Evolutionary conservation across 768 basidiomycete genomes (phyloP), one percentile per base, ranked within the genome.

Genomic region (Phanerochaete sordida): DNA sequence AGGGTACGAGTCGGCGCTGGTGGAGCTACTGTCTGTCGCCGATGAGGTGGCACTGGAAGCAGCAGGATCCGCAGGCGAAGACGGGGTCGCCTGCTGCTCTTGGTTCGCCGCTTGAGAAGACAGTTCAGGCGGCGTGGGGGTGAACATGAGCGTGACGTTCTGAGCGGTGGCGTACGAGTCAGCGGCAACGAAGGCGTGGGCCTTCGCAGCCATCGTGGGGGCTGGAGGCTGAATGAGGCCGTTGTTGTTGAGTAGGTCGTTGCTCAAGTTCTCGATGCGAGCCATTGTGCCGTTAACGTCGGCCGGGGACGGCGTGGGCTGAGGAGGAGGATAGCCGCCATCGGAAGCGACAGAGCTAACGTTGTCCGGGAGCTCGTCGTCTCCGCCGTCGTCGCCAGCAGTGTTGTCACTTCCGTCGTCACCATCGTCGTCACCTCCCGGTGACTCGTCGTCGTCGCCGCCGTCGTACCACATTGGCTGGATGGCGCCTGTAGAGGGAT

Each of bases 61-160:
- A 4, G 11, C 19, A 35, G 52, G n/a, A 33, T 48, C 7, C 15
- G 26, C 12, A 15, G 55, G 23, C n/a, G 50, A 50, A 24, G 58
- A 44, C 21, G 52, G n/a, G n/a, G 16, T 44, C 1, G 54, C 54
- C 26, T 33, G 26, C 9, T 44, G 47, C 26, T 59, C 57, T 26
- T 56, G 37, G 11, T 26, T 23, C 3, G 46, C 51, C 4, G 53
- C 53, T 24, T 47, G 23, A 11, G 58, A 37, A 35, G 43, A 16
- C 13, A 72, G 68, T 50, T 73, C 72, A 30, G 75, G 75, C 4
- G 69, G 59, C 3, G 67, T 67, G 8, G 83, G 78, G 2, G 76
- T 75, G 68, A 85, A 86, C 24, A 81, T 71, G n/a, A 88, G 75
- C 0, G 79, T 79, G 6, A 85, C 84, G 57, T 79, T 80, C 68